Base-by-base conservation (phyloP, 805 yeast species). In the Wickerhamiella spandovensis region DNA sequence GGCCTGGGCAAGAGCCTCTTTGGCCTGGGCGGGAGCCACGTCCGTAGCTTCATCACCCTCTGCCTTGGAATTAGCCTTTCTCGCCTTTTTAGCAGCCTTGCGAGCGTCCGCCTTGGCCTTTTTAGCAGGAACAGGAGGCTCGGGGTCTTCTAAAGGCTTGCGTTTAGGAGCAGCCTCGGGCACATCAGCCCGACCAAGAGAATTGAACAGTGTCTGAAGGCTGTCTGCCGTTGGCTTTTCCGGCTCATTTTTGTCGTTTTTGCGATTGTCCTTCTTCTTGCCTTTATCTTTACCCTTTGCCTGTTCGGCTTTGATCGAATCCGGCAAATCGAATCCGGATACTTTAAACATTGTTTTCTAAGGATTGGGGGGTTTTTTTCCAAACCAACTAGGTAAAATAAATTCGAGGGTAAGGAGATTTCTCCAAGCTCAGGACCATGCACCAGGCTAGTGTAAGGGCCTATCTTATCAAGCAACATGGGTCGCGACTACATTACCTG, bases 401-500 rank as follows among this genome's bases (percentile, higher is more conserved):
- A 37, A 9, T 8, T 7, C 18, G 15, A 9, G 24, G 22, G 43
- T 18, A 39, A 21, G 43, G 43, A 39, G 7, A 18, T 4, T 38
- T 15, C 42, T 21, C 23, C 21, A 5, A 38, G 22, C 23, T 38
- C 8, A 18, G 37, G n/a, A n/a, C n/a, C n/a, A n/a, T n/a, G n/a
- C n/a, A n/a, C n/a, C n/a, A n/a, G n/a, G n/a, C n/a, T n/a, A n/a
- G n/a, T n/a, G n/a, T n/a, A n/a, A n/a, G n/a, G n/a, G n/a, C n/a
- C n/a, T n/a, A n/a, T 17, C 28, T 24, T 23, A 9, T 21, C 24
- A 17, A 9, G 10, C 24, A 17, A 12, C 20, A 44, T 37, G 42
- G n/a, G 44, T 9, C 48, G 65, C 46, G 67, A 67, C 56, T 90
- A 90, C 43, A 77, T 88, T 39, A 88, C 96, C 2, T 89, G 97